Evolutionary conservation across 2,329 filamentous ascomycete genomes (phyloP).

Genomic region (Aspergillus fischeri): DNA sequence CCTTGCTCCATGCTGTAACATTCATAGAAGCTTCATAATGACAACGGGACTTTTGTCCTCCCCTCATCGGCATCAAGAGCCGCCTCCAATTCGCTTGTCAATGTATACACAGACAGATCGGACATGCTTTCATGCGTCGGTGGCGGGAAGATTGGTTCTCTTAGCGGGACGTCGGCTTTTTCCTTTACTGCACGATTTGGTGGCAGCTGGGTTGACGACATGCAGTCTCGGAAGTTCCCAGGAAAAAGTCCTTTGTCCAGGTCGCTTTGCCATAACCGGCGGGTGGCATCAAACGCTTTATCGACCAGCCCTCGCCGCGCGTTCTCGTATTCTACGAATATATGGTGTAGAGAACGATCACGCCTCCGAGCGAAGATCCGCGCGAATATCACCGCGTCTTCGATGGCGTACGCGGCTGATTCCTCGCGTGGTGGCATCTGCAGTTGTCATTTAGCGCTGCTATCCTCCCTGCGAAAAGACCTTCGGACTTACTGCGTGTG

Average conservation of each 20-base stretch:
- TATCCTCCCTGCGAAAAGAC: neutral
- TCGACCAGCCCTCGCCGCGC: slow-evolving; percentile 31
- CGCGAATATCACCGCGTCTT: slow-evolving; percentile 38
- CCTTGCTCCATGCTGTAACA: neutral
- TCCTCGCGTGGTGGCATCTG: slow-evolving; percentile 44
- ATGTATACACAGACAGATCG: slow-evolving; percentile 5
- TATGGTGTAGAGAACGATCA: slow-evolving; percentile 17
- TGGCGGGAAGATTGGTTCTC: neutral
- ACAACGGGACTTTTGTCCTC: neutral
- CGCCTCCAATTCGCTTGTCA: neutral
- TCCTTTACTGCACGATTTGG: neutral
- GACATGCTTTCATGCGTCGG: slow-evolving; percentile 7
- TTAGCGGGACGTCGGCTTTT: neutral
- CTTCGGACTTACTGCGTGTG: slow-evolving; percentile 35
- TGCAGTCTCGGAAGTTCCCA: slow-evolving; percentile 1
- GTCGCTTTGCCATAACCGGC: slow-evolving; percentile 3
- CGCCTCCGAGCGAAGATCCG: slow-evolving; percentile 27
- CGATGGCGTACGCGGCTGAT: slow-evolving; percentile 38
- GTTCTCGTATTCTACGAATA: slow-evolving; percentile 30
- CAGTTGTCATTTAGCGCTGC: neutral
- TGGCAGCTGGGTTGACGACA: slow-evolving; percentile 1
- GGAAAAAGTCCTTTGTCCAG: slow-evolving; percentile 5
- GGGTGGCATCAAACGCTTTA: slow-evolving; percentile 28
- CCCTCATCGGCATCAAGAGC: neutral
- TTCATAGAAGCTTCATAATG: neutral